phyloP scores from a whole-genome alignment of 345 rosid genomes.

The Conringia planisiliqua region DNA sequence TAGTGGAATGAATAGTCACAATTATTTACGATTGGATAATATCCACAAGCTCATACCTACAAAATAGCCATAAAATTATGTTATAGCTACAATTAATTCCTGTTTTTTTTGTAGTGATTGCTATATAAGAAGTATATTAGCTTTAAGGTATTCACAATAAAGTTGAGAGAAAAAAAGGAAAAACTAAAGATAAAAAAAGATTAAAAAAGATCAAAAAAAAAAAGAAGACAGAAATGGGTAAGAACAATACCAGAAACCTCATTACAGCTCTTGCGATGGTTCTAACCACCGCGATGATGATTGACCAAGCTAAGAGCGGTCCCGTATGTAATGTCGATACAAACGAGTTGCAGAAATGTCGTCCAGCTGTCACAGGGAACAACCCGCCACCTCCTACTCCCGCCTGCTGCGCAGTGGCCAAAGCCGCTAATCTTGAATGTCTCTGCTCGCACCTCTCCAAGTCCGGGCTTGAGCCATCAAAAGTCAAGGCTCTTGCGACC shows the following conservation, averaged over 20 bases:
- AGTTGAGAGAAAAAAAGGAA: background rate
- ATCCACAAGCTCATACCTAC: no score
- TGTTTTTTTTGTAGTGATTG: no score
- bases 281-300: slow-evolving; percentile 14
- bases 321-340: slow-evolving; percentile 39
- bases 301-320: slow-evolving; percentile 7
- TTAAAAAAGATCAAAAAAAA: background rate
- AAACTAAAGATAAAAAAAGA: no score
- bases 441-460: slow-evolving; percentile 30
- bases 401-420: slow-evolving; percentile 40
- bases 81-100: no score
- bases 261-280: slow-evolving; percentile 23
- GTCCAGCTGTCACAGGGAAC: slow-evolving; percentile 43
- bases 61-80: no score
- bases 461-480: slow-evolving; percentile 32
- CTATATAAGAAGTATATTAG: slow-evolving; percentile 16
- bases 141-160: background rate
- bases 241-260: slow-evolving; percentile 15
- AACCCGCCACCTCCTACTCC: slow-evolving; percentile 40
- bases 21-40: no score
- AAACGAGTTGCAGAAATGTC: slow-evolving; percentile 35
- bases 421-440: slow-evolving; percentile 37
- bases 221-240: slow-evolving; percentile 21
- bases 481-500: slow-evolving; percentile 38
- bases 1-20: no score